These are phyloP conservation scores for Rhynchospora breviuscula DNA, from an alignment of 176 grass and related monocot genomes.

Conservation along the genomic window DNA sequence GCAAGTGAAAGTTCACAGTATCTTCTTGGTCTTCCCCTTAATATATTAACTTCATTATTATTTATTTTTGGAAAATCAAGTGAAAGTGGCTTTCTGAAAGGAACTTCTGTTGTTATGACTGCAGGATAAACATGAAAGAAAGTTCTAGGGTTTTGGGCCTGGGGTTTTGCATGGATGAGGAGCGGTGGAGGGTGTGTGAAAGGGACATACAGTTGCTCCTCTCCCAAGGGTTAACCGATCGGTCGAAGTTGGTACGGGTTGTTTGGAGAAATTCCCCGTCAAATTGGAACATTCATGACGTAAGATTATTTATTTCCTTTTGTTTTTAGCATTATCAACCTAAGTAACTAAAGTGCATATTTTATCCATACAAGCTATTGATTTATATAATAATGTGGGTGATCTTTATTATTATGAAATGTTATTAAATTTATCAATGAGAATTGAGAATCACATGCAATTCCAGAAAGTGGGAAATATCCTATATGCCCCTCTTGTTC, in stretches of 20 bases:
- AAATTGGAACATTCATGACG: constrained; percentile 85
- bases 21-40: background rate
- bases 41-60: background rate
- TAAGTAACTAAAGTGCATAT: background rate
- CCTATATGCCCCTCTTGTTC: background rate
- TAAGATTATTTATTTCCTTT: constrained; percentile 33
- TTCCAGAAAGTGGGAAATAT: background rate
- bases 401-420: background rate
- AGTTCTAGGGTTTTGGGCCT: constrained; percentile 44
- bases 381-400: background rate
- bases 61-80: background rate
- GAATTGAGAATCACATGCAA: background rate
- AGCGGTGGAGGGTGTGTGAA: constrained; percentile 71
- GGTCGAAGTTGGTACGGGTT: constrained; percentile 75
- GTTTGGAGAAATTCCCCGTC: constrained; percentile 82
- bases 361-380: background rate
- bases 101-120: background rate
- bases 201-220: constrained; percentile 61
- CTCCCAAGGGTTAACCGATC: constrained; percentile 74
- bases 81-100: background rate
- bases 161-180: constrained; percentile 74
- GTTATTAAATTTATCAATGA: background rate
- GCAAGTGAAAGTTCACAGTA: background rate
- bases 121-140: constrained; percentile 83
- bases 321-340: constrained; percentile 21